Evolutionary conservation across 2,329 filamentous ascomycete genomes (phyloP).

Genomic region (Blastomyces gilchristii): DNA sequence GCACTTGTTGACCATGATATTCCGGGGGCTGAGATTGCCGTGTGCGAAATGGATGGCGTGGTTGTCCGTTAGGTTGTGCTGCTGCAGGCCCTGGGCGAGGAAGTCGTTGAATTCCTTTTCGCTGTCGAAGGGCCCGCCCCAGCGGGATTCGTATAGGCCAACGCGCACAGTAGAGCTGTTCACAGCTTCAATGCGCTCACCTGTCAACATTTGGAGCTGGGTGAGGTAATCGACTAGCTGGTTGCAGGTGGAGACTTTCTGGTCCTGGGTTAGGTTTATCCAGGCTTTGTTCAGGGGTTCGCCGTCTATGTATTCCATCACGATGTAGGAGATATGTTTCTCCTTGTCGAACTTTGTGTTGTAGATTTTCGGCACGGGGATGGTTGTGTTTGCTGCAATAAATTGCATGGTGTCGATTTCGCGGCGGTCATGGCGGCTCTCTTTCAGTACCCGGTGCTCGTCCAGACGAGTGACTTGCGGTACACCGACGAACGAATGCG

Average conservation of each 20-base stretch:
- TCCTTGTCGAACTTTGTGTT: background rate
- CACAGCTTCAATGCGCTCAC: conserved; percentile 8
- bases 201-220: conserved; percentile 4
- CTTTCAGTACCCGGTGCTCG: conserved; percentile 5
- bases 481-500: background rate
- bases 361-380: conserved; percentile 7
- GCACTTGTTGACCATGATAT: conserved; percentile 13
- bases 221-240: conserved; percentile 5
- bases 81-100: background rate
- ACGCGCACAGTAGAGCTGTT: background rate
- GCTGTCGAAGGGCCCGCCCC: conserved; percentile 8
- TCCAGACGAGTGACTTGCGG: conserved; percentile 3
- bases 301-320: conserved; percentile 7
- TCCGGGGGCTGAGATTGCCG: conserved; percentile 13
- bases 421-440: background rate
- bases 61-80: background rate
- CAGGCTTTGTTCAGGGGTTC: conserved; percentile 6
- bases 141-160: background rate
- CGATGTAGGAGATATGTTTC: background rate
- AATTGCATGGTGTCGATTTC: conserved; percentile 7
- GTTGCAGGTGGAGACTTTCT: background rate
- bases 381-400: conserved; percentile 6
- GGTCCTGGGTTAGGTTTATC: background rate
- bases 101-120: conserved; percentile 10
- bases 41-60: conserved; percentile 12